Evolutionary conservation across 441 rosid genomes (phyloP).

Genomic region (Erodium trifolium): DNA sequence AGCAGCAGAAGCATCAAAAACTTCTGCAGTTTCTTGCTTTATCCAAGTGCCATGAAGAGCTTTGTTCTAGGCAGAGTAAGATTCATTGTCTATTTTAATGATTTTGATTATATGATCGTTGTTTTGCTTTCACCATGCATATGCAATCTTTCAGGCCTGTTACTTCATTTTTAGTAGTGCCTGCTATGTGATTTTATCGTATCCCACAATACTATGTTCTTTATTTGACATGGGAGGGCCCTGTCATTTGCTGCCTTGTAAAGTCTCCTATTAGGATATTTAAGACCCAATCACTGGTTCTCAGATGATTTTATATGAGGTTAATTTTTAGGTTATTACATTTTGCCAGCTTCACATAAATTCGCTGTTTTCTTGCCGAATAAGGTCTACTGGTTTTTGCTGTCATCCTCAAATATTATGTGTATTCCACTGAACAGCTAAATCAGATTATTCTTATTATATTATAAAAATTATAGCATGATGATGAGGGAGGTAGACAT

Average conservation of each 20-base stretch:
- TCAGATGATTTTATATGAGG: neutral
- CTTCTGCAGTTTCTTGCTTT: constrained; percentile 93
- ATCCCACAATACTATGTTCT: neutral
- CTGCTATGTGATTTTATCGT: neutral
- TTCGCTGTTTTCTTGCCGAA: neutral
- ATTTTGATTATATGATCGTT: constrained; percentile 7
- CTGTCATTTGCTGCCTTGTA: constrained; percentile 11
- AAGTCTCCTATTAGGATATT: constrained; percentile 7
- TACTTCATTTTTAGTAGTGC: neutral
- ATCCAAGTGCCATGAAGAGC: constrained; percentile 92
- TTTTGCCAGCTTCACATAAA: neutral
- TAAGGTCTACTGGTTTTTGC: no score
- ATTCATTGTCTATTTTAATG: constrained; percentile 14
- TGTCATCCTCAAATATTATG: no score
- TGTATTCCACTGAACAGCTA: neutral
- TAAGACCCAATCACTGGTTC: no score
- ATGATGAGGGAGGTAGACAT: neutral
- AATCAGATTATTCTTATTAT: neutral
- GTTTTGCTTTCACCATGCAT: neutral
- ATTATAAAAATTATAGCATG: neutral
- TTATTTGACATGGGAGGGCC: neutral
- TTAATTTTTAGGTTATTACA: neutral
- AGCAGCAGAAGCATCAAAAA: constrained; percentile 81
- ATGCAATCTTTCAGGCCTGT: neutral
- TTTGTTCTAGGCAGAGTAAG: constrained; percentile 80